phyloP scores from a whole-genome alignment of 768 basidiomycete species.

The Lactarius quietus region DNA sequence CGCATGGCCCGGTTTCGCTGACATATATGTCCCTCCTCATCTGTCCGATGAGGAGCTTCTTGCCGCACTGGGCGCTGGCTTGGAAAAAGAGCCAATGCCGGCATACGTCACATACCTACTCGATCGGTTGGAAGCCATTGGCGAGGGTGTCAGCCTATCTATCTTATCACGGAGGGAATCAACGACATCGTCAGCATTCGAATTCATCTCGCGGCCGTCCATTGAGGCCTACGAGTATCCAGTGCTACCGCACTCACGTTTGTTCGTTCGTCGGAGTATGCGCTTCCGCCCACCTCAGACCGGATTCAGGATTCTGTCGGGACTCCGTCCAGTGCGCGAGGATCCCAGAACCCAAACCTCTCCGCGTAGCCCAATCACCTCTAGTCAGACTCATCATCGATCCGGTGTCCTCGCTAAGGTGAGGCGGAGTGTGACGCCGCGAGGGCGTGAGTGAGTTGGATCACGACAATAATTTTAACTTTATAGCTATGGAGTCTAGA shows the following conservation, averaged over 20 bases:
- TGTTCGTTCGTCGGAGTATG: slow-evolving; percentile 12
- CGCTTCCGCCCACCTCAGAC: background rate
- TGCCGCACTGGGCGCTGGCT: slow-evolving; percentile 4
- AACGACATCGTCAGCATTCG: slow-evolving; percentile 11
- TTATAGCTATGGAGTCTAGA: background rate
- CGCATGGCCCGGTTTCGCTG: slow-evolving; percentile 15
- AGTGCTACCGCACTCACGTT: slow-evolving; percentile 5
- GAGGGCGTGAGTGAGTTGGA: slow-evolving; percentile 3
- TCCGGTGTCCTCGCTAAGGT: slow-evolving; percentile 13
- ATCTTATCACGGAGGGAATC: slow-evolving; percentile 14
- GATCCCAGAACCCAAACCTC: background rate
- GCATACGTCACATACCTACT: slow-evolving; percentile 20
- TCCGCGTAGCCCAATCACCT: background rate
- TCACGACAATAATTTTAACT: background rate
- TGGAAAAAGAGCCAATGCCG: slow-evolving; percentile 16
- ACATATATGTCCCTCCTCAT: slow-evolving; percentile 15
- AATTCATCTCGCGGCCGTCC: slow-evolving; percentile 21
- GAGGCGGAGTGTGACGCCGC: slow-evolving; percentile 8
- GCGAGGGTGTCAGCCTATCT: slow-evolving; percentile 8
- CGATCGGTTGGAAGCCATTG: slow-evolving; percentile 18
- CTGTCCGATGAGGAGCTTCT: slow-evolving; percentile 22
- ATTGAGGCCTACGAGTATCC: slow-evolving; percentile 21
- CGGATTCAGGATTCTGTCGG: slow-evolving; percentile 2
- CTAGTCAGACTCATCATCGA: slow-evolving; percentile 1
- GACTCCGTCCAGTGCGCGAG: slow-evolving; percentile 7